A percentile compares a stretch with the other conserved stretches of the same genome.
These are phyloP conservation scores for Colletotrichum spinosum DNA, from an alignment of 2,329 filamentous ascomycete species.

Conservation along the genomic window DNA sequence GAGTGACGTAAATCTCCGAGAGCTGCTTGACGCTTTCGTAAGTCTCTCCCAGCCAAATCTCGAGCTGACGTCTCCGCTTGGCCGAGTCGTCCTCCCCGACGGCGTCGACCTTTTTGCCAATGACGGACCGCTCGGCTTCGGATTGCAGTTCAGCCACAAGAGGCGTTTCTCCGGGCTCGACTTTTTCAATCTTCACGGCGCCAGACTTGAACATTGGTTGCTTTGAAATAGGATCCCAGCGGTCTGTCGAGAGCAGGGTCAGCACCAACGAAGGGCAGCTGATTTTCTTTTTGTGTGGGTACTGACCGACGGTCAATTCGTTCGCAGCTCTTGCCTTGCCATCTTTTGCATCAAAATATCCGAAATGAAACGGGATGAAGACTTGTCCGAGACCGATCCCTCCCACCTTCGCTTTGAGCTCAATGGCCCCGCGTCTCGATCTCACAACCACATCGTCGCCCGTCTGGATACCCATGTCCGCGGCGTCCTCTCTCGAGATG, in stretches of 20 bases:
- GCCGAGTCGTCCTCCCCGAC: conserved; percentile 12
- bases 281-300: background rate
- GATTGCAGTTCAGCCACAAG: conserved; percentile 43
- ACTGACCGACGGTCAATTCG: conserved; percentile 49
- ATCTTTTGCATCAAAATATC: conserved; percentile 50
- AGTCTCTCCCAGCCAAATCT: background rate
- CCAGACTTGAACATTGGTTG: conserved; percentile 52
- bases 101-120: conserved; percentile 33
- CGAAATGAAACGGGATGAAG: conserved; percentile 54
- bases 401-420: conserved; percentile 45
- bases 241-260: background rate
- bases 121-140: conserved; percentile 34
- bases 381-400: conserved; percentile 45
- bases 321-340: conserved; percentile 45
- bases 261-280: background rate
- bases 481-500: conserved; percentile 46
- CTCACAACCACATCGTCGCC: conserved; percentile 47
- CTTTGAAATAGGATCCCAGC: conserved; percentile 50
- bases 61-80: conserved; percentile 41
- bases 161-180: conserved; percentile 12
- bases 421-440: conserved; percentile 45
- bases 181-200: conserved; percentile 47
- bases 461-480: conserved; percentile 40
- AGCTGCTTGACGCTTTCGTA: background rate
- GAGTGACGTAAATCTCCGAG: conserved; percentile 34